phyloP scores from a whole-genome alignment of 306 rosid species.

The Citrullus mucosospermus region DNA sequence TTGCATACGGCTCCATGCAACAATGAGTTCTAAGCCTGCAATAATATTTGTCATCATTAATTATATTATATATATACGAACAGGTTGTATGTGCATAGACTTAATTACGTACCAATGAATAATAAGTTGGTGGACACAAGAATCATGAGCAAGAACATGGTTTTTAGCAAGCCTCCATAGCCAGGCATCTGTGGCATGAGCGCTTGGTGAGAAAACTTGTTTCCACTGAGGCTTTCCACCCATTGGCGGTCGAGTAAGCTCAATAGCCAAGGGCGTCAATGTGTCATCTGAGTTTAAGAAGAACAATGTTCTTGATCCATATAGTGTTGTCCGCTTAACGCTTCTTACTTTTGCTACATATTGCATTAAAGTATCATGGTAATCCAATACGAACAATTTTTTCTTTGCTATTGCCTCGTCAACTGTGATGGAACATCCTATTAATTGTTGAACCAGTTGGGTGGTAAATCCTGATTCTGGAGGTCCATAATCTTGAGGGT shows the following conservation, averaged over 20 bases:
- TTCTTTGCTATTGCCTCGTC: conserved; percentile 40
- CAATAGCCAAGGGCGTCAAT: conserved; percentile 50
- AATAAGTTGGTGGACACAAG: conserved; percentile 68
- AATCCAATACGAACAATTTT: conserved; percentile 57
- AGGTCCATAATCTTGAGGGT: conserved; percentile 55
- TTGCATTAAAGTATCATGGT: conserved; percentile 56
- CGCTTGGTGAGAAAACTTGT: conserved; percentile 30
- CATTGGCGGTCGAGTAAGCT: conserved; percentile 53
- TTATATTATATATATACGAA: too few relatives aligned
- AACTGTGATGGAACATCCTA: conserved; percentile 20
- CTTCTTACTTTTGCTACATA: conserved; percentile 41
- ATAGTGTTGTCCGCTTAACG: conserved; percentile 44
- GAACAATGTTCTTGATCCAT: conserved; percentile 71
- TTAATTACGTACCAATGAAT: conserved; percentile 41
- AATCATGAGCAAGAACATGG: conserved; percentile 76
- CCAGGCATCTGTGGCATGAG: conserved; percentile 54
- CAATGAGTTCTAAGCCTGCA: conserved; percentile 76
- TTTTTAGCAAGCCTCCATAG: conserved; percentile 83
- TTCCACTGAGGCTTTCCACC: conserved; percentile 60
- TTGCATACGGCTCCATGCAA: conserved; percentile 58
- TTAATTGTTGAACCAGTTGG: conserved; percentile 38
- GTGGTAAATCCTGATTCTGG: conserved; percentile 55
- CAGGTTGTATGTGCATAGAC: neutral
- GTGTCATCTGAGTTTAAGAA: conserved; percentile 35
- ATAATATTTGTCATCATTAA: too few relatives aligned